Conservation (phyloP, 306 rosid species). For the Trifolium subterraneum region DNA sequence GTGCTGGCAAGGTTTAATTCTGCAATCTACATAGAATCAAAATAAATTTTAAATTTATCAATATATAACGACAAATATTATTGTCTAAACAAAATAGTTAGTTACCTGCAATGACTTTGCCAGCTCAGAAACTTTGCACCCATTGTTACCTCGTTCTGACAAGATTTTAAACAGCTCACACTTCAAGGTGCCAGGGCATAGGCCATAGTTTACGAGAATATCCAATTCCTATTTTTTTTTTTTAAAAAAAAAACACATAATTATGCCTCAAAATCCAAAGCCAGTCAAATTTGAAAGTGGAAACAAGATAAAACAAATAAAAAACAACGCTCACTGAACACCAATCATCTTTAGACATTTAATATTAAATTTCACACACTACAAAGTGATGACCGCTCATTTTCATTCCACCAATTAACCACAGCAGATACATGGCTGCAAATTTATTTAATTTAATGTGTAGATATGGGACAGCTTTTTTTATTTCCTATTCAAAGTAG, state of each 20-base stretch:
- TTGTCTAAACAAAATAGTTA: slow-evolving; percentile 1
- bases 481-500: background rate
- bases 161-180: slow-evolving; percentile 75
- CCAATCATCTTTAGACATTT: slow-evolving; percentile 11
- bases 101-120: slow-evolving; percentile 70
- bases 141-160: slow-evolving; percentile 76
- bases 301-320: slow-evolving; percentile 32
- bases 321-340: background rate
- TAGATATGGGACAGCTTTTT: background rate
- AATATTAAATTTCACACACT: slow-evolving; percentile 10
- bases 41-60: slow-evolving; percentile 45
- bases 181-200: slow-evolving; percentile 83
- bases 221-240: slow-evolving; percentile 62
- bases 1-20: slow-evolving; percentile 72
- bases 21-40: slow-evolving; percentile 64
- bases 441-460: background rate
- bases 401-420: slow-evolving; percentile 12
- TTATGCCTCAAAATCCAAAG: slow-evolving; percentile 34
- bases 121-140: slow-evolving; percentile 79
- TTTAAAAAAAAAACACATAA: slow-evolving; percentile 27
- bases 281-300: slow-evolving; percentile 8
- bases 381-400: background rate
- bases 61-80: slow-evolving; percentile 28
- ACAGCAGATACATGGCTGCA: background rate
- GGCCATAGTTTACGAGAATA: slow-evolving; percentile 71